Conservation (phyloP, 176 grass and related monocot species). For the Oryza glaberrima region DNA sequence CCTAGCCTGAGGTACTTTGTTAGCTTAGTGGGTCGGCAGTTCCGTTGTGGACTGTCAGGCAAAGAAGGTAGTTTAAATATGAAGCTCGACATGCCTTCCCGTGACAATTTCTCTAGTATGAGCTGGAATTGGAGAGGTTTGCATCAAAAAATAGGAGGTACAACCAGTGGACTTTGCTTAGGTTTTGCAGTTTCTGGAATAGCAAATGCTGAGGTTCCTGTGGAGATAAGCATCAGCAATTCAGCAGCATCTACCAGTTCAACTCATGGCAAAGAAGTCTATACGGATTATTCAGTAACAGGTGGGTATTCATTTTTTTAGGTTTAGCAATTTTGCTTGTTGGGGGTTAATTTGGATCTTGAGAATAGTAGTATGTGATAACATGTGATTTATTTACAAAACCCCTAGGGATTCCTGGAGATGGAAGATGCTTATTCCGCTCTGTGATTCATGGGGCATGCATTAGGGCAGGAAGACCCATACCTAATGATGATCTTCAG, state of each 20-base stretch:
- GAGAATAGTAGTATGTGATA: neutral
- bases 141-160: slow-evolving; percentile 62
- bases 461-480: slow-evolving; percentile 49
- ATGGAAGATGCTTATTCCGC: slow-evolving; percentile 86
- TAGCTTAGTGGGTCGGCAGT: slow-evolving; percentile 61
- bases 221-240: slow-evolving; percentile 42
- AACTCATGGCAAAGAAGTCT: slow-evolving; percentile 76
- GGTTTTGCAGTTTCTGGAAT: slow-evolving; percentile 59
- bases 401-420: slow-evolving; percentile 78
- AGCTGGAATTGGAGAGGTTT: slow-evolving; percentile 63
- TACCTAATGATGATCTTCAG: slow-evolving; percentile 73
- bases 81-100: slow-evolving; percentile 54
- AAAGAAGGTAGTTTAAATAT: slow-evolving; percentile 55
- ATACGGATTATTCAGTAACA: slow-evolving; percentile 90
- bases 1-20: slow-evolving; percentile 56
- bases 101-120: slow-evolving; percentile 37
- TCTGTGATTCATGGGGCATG: slow-evolving; percentile 82
- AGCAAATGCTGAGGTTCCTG: slow-evolving; percentile 59
- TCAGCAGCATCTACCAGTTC: slow-evolving; percentile 41
- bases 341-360: neutral
- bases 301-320: slow-evolving; percentile 38
- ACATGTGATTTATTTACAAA: slow-evolving; percentile 22
- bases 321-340: neutral
- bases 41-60: slow-evolving; percentile 57
- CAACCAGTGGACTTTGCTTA: slow-evolving; percentile 64